A percentile compares a stretch with the other conserved stretches of the same genome.
Evolutionary conservation across 2,329 filamentous ascomycete species (phyloP).

Genomic region (Ascochyta viciae-villosae): DNA sequence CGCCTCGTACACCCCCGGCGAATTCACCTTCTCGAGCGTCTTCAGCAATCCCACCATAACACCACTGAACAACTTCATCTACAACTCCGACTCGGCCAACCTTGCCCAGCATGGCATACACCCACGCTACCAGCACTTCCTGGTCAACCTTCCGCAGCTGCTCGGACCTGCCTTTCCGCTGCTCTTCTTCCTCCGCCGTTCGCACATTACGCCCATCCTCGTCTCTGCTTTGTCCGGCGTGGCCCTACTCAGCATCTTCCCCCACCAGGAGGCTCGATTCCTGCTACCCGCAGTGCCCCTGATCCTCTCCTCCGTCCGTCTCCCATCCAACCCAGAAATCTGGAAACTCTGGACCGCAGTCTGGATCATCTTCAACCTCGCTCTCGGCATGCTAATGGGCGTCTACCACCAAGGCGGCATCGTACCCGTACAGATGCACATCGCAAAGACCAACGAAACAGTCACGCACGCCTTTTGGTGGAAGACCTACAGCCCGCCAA

Average conservation of each 20-base stretch:
- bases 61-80: constrained; percentile 60
- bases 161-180: constrained; percentile 60
- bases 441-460: constrained; percentile 70
- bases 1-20: constrained; percentile 72
- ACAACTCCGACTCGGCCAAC: constrained; percentile 58
- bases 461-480: constrained; percentile 79
- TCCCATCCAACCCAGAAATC: constrained; percentile 64
- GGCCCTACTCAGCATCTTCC: constrained; percentile 73
- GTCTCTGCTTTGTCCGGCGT: constrained; percentile 78
- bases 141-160: constrained; percentile 60
- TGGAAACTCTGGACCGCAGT: constrained; percentile 58
- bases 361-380: constrained; percentile 75
- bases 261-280: constrained; percentile 83
- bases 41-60: constrained; percentile 61
- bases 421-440: constrained; percentile 76
- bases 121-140: constrained; percentile 60
- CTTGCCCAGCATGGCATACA: constrained; percentile 62
- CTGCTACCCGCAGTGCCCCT: constrained; percentile 77
- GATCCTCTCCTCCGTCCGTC: constrained; percentile 74
- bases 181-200: constrained; percentile 58
- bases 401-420: constrained; percentile 82
- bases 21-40: constrained; percentile 70
- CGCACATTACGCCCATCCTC: constrained; percentile 62
- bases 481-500: constrained; percentile 84
- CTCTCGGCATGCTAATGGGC: constrained; percentile 77